phyloP scores from a whole-genome alignment of 2,329 filamentous ascomycete genomes.

The Escovopsis sp. region DNA sequence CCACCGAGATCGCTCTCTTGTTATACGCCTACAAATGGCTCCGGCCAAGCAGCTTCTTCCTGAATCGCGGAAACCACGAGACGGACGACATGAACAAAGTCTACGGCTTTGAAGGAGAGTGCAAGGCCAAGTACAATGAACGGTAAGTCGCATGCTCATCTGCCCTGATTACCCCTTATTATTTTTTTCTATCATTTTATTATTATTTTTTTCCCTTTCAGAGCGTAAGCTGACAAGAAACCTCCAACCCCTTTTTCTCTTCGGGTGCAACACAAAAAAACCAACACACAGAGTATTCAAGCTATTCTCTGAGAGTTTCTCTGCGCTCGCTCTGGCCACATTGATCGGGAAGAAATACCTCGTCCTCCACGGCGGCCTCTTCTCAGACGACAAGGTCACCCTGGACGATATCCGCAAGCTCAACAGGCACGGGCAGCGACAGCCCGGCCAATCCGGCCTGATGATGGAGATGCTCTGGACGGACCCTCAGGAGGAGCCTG shows the following conservation, averaged over 20 bases:
- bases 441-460: constrained; percentile 81
- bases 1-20: constrained; percentile 85
- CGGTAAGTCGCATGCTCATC: constrained; percentile 21
- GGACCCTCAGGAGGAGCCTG: constrained; percentile 74
- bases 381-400: constrained; percentile 86
- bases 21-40: constrained; percentile 97
- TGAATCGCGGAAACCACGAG: constrained; percentile 97
- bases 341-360: constrained; percentile 84
- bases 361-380: constrained; percentile 84
- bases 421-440: constrained; percentile 77
- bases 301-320: constrained; percentile 96
- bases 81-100: constrained; percentile 99
- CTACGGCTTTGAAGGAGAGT: constrained; percentile 97
- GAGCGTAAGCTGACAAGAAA: too few relatives aligned
- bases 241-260: background rate
- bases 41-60: constrained; percentile 72
- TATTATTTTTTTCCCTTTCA: too few relatives aligned
- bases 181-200: too few relatives aligned
- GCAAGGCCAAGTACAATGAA: constrained; percentile 95
- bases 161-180: too few relatives aligned
- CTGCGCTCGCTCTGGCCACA: constrained; percentile 79
- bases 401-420: constrained; percentile 90
- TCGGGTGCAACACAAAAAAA: constrained; percentile 2
- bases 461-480: constrained; percentile 99
- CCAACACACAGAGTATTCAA: constrained; percentile 57